phyloP scores from a whole-genome alignment of 192 early-diverging fungal genomes.

The Entomortierella beljakovae region DNA sequence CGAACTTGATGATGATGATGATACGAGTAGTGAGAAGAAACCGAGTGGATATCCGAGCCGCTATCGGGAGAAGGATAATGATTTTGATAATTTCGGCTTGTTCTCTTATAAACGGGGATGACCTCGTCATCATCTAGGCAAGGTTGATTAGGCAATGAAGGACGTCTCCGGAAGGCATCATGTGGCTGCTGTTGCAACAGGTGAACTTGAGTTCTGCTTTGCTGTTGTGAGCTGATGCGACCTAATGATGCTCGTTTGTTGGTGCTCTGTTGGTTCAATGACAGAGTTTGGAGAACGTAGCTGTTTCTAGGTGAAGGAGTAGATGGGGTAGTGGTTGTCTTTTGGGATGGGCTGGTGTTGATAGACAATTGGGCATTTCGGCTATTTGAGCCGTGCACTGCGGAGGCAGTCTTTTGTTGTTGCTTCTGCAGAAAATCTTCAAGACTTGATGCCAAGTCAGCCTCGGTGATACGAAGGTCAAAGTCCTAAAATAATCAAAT shows the following conservation, averaged over 20 bases:
- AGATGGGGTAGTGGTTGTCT: conserved; percentile 1
- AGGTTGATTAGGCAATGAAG: conserved; percentile 46
- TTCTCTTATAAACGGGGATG: conserved; percentile 33
- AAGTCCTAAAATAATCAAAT: conserved; percentile 53
- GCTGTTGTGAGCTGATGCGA: not conserved
- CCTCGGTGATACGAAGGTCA: conserved; percentile 57
- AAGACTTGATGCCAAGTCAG: conserved; percentile 50
- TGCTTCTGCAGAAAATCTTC: conserved; percentile 32
- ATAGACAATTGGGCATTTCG: not conserved
- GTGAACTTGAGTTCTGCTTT: conserved; percentile 15
- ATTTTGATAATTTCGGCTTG: conserved; percentile 26
- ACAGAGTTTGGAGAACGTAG: conserved; percentile 4
- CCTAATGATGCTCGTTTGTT: conserved; percentile 33
- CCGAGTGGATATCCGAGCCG: not conserved
- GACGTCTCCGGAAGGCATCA: conserved; percentile 38
- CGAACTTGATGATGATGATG: not conserved
- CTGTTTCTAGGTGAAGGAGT: conserved; percentile 39
- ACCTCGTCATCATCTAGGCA: conserved; percentile 41
- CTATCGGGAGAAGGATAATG: conserved; percentile 34
- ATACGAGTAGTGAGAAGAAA: not conserved
- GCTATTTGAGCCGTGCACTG: conserved; percentile 4
- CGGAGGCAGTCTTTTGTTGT: not conserved
- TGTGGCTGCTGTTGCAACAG: conserved; percentile 21
- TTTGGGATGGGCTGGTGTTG: not conserved
- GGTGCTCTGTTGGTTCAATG: conserved; percentile 25